Conservation (phyloP, 371 early-diverging fungal species). For the Mucor circinelloides region DNA sequence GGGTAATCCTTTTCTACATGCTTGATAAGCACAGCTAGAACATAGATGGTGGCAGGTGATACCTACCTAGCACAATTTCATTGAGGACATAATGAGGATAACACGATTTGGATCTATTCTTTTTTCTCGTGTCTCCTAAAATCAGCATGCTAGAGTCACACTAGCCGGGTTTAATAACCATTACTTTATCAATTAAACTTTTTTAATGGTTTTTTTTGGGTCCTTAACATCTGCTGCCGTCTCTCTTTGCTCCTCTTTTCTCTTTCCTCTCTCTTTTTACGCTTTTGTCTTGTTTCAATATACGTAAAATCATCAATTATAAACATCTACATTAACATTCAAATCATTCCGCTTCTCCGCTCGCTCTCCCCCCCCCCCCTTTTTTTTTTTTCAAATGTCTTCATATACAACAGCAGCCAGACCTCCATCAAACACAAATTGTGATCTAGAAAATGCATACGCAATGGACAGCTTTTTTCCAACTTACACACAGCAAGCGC, state of each 20-base stretch:
- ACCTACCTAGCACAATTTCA: not conserved
- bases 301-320: not conserved
- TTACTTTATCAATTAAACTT: conserved; percentile 22
- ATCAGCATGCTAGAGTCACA: conserved; percentile 31
- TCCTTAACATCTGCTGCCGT: conserved; percentile 4
- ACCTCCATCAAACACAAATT: not conserved
- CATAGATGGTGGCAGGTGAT: not conserved
- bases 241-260: conserved; percentile 8
- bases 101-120: conserved; percentile 27
- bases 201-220: conserved; percentile 13
- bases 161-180: conserved; percentile 25
- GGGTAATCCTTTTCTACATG: not conserved
- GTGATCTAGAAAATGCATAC: not conserved
- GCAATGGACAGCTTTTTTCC: not conserved
- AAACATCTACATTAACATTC: not conserved
- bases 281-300: not conserved
- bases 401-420: conserved; percentile 3
- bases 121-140: conserved; percentile 30
- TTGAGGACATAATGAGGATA: conserved; percentile 19
- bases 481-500: not conserved
- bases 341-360: not conserved
- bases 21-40: not conserved
- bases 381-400: not conserved
- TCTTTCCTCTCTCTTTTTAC: not conserved
- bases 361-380: not conserved